Evolutionary conservation across 2,329 filamentous ascomycete species (phyloP), one percentile per base, ranked within the genome.

Genomic region (Emericellopsis cladophorae): DNA sequence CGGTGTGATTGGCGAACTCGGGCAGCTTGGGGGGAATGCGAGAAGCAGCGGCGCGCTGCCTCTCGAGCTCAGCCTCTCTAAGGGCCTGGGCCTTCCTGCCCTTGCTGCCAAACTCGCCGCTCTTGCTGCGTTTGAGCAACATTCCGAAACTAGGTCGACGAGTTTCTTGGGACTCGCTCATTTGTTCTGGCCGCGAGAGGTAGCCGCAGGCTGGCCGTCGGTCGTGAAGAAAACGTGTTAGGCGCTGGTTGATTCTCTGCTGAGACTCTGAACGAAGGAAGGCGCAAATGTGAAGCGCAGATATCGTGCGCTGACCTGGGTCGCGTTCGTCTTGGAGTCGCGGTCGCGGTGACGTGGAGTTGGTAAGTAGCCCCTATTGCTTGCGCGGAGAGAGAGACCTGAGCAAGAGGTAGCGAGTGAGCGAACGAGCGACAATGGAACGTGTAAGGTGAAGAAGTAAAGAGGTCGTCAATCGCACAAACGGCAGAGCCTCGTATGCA

Each of bases 51-150:
- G 69, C 64, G 48, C 66, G 67, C 55, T 70, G 67, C 47, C 68
- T 66, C 52, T 71, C 66, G 42, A 68, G 58, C 53, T 72, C 68
- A 48, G 66, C 65, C 49, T 71, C 67, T 49, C 61, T 64, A 49
- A 62, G 50, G 48, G 73, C 66, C 60, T 76, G 69, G 54, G 65
- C 67, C 65, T 78, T 81, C 60, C 71, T 77, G 48, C 65, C 67
- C 50, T 74, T 75, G 50, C 68, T 74, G 50, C 69, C 70, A 43
- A 83, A 57, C 48, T 84, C 79, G 45, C 72, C 73, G 43, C 79
- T 83, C 56, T 83, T 84, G 56, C 73, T 74, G 50, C 80, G 75
- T 60, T 78, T 72, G 46, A 84, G 70, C 54, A 84, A 72, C 61
- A 73, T 72, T 52, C 68, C 67, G 61, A 74, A 63, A 52, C 65